phyloP scores from a whole-genome alignment of 306 rosid genomes.

The Glycine tomentella region DNA sequence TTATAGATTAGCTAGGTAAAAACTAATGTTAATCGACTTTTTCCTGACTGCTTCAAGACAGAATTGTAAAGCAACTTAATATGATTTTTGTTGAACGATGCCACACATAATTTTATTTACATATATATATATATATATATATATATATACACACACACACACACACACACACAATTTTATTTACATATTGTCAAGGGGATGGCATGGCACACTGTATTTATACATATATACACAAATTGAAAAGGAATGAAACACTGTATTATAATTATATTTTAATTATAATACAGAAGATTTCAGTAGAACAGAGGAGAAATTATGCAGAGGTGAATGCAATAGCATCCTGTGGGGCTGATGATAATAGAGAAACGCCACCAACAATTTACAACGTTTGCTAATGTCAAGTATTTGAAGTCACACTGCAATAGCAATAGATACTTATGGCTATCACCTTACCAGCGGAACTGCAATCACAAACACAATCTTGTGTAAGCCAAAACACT shows the following conservation, averaged over 20 bases:
- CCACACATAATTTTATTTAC: slow-evolving; percentile 29
- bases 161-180: no score
- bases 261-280: neutral
- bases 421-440: neutral
- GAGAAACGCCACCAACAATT: slow-evolving; percentile 52
- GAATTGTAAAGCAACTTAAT: no score
- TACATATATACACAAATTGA: slow-evolving; percentile 34
- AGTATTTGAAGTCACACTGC: neutral
- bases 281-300: no score
- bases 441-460: slow-evolving; percentile 60
- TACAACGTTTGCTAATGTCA: slow-evolving; percentile 31
- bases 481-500: neutral
- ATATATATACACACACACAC: no score
- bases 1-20: no score
- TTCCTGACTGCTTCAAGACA: no score
- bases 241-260: slow-evolving; percentile 41
- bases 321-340: slow-evolving; percentile 42
- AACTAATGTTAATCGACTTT: no score
- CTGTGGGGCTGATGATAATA: slow-evolving; percentile 51
- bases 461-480: slow-evolving; percentile 60
- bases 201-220: no score
- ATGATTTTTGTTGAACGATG: neutral
- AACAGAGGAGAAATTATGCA: slow-evolving; percentile 46
- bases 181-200: no score
- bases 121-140: no score